Base-by-base conservation (phyloP, 2,329 filamentous ascomycete species). In the Akanthomyces muscarius region DNA sequence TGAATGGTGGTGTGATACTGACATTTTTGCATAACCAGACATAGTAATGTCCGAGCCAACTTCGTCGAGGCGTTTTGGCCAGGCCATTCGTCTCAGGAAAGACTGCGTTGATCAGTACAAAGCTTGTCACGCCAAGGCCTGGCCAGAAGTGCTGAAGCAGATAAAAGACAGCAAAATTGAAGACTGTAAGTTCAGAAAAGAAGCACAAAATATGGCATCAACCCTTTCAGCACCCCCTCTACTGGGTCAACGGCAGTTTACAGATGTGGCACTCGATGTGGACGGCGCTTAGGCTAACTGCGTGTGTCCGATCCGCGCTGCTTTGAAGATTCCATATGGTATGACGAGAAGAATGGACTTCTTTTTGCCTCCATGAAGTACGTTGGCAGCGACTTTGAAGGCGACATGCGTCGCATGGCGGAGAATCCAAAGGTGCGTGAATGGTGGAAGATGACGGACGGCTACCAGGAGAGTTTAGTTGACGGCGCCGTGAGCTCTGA, bases 391-490 rank as follows among this genome's bases (percentile, higher is more conserved):
- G 83, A 91, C 66, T 92, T 85, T 65, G 86, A 84, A 2, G 87
- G 80, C 11, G 90, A 94, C 71, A 93, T 94, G 91, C 82, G 85
- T 73, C 81, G 80, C 65, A 92, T 93, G 89, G 81, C 82, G 1
- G 85, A 85, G 63, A 91, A 92, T 68, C 82, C 85, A 1, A 88
- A 87, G 70, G 88, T 93, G 41, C 82, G 85, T 62, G 86, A 89
- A 73, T 94, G 90, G 91, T 94, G 90, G 90, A 78, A 78, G 63
- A 88, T 93, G 86, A 93, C 90, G 56, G 90, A 94, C 73, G 79
- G 80, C 16, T 91, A 87, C 80, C 90, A 93, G 76, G 87, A 86
- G 74, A 82, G 80, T 51, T 71, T 89, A 36, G 83, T 88, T 1
- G 79, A 82, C 0, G 86, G 85, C 0, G 86, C 85, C 2, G 80